Evolutionary conservation across 495 filamentous ascomycete species (phyloP).

Genomic region (Podospora conica): DNA sequence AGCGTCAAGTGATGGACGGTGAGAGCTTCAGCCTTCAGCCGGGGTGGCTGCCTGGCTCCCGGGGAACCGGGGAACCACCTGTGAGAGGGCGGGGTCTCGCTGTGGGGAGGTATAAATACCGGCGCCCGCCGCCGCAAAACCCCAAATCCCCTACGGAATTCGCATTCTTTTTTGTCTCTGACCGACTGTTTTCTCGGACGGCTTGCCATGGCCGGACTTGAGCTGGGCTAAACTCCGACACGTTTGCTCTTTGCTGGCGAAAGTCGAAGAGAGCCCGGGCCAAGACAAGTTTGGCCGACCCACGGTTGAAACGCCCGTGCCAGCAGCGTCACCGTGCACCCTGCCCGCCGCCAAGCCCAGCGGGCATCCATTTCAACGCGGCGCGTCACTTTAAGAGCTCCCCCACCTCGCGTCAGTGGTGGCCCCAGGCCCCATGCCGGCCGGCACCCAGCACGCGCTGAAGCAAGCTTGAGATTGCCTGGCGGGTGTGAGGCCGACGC

Average conservation of each 20-base stretch:
- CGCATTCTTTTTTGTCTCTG: conserved; percentile 8
- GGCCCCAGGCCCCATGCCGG: background rate
- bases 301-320: background rate
- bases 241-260: conserved; percentile 4
- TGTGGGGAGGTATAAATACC: conserved; percentile 26
- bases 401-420: background rate
- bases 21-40: background rate
- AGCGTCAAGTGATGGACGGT: background rate
- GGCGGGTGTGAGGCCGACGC: background rate
- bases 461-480: background rate
- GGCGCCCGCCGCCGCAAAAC: conserved; percentile 15
- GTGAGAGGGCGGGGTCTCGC: conserved; percentile 14
- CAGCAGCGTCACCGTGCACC: background rate
- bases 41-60: conserved; percentile 13
- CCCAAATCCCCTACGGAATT: conserved; percentile 10
- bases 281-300: background rate
- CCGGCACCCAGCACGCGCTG: background rate
- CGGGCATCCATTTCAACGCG: background rate
- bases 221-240: conserved; percentile 22
- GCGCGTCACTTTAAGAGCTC: background rate
- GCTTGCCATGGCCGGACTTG: conserved; percentile 12
- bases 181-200: conserved; percentile 10
- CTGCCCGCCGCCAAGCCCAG: background rate
- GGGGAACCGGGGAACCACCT: background rate
- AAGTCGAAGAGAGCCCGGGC: background rate